phyloP scores from a whole-genome alignment of 1,284 basidiomycete species.

The Trichosporon ovoides region DNA sequence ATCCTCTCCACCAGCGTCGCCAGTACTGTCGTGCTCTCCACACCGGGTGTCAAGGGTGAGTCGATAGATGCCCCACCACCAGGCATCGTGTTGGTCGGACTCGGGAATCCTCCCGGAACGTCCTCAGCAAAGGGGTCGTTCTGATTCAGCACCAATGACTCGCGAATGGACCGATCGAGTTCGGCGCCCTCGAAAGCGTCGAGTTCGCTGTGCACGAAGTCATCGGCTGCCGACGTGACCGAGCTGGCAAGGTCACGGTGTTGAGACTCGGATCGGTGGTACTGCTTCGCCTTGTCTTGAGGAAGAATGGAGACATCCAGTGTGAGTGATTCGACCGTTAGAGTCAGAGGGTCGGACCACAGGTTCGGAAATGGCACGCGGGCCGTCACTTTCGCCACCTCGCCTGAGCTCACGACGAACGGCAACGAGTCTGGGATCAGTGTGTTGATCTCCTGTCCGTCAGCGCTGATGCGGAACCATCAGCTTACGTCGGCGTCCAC shows the following conservation, averaged over 20 bases:
- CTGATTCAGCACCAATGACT: slow-evolving; percentile 35
- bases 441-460: slow-evolving; percentile 67
- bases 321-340: slow-evolving; percentile 61
- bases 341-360: slow-evolving; percentile 41
- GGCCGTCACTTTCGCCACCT: slow-evolving; percentile 65
- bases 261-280: slow-evolving; percentile 3
- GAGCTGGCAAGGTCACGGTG: slow-evolving; percentile 62
- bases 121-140: slow-evolving; percentile 39
- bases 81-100: slow-evolving; percentile 9
- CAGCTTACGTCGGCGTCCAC: slow-evolving; percentile 64
- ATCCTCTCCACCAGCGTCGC: slow-evolving; percentile 76
- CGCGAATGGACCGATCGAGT: slow-evolving; percentile 62
- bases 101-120: slow-evolving; percentile 40
- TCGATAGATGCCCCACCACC: background rate
- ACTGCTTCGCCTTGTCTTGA: slow-evolving; percentile 44
- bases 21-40: slow-evolving; percentile 66
- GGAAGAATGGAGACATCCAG: slow-evolving; percentile 60
- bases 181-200: slow-evolving; percentile 63
- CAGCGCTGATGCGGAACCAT: background rate
- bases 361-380: slow-evolving; percentile 50
- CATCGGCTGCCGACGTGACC: slow-evolving; percentile 71
- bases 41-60: slow-evolving; percentile 3
- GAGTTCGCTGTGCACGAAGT: slow-evolving; percentile 77
- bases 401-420: slow-evolving; percentile 63
- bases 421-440: slow-evolving; percentile 63